Base-by-base conservation (phyloP, 306 rosid genomes). In the Malus sieversii region DNA sequence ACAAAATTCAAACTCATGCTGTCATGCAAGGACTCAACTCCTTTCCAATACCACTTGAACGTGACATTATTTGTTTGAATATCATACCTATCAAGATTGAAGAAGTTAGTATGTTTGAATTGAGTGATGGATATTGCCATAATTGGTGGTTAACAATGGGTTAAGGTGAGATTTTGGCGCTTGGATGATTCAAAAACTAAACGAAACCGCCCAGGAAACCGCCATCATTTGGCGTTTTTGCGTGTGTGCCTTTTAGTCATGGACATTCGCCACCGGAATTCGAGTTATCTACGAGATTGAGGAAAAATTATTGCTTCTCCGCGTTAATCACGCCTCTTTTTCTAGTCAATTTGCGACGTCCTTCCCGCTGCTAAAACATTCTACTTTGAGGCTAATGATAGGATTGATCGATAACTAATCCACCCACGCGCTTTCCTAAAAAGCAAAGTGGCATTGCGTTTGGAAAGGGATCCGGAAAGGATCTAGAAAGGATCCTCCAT, bases 261-360 rank as follows among this genome's bases (percentile, higher is more conserved):
- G 4, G 3, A 66, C 78, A 10, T 3, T 52, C 33, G 10, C 72
- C 69, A 44, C 32, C 10, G 27, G 4, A 38, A 3, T 69, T 78
- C 23, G 8, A 13, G 64, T 46, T 82, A 85, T 85, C 80, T 87
- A 83, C 80, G 61, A 57, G 14, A 68, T 46, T 2, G 61, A 58
- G 19, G 10, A 52, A 33, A 15, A 10, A 1, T 9, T 63, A 63
- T 82, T 80, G 68, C 83, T 82, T 81, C n/a, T 53, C 79, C 77
- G 85, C 92, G 90, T 84, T 67, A 79, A 90, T 79, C 52, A 66
- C 80, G 89, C 83, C 79, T 23, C 73, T 35, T 77, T 76, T 75
- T 73, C 74, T 38, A 81, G 68, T 51, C 67, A 60, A 82, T 32
- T 70, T 53, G 68, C 66, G 23, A 35, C 25, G 73, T 27, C 71